Conservation (phyloP, 331 rosid species). For the Pyracantha coccinea region DNA sequence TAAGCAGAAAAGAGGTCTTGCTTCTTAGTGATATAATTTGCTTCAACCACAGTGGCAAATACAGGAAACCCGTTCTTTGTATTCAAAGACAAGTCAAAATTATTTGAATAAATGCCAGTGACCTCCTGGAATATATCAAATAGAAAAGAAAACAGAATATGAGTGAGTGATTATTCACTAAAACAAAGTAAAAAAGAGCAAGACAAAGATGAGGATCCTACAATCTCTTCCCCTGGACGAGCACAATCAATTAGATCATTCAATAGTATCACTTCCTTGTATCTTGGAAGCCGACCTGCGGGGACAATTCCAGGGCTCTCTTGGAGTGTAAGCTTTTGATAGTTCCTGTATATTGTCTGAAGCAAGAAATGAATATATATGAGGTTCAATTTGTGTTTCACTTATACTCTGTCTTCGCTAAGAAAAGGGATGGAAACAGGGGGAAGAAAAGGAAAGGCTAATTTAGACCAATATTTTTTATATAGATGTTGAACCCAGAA, state of each 20-base stretch:
- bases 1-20: slow-evolving; percentile 91
- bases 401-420: too few relatives aligned
- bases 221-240: slow-evolving; percentile 98
- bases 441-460: too few relatives aligned
- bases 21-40: slow-evolving; percentile 79
- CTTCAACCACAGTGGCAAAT: slow-evolving; percentile 96
- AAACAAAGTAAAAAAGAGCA: slow-evolving; percentile 3
- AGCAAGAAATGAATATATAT: slow-evolving; percentile 7
- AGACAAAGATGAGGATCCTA: slow-evolving; percentile 27
- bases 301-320: slow-evolving; percentile 99
- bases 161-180: slow-evolving; percentile 13
- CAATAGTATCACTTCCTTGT: slow-evolving; percentile 88
- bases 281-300: slow-evolving; percentile 97
- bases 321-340: slow-evolving; percentile 91
- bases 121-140: slow-evolving; percentile 61
- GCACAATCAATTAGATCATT: slow-evolving; percentile 96
- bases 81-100: slow-evolving; percentile 84
- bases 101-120: slow-evolving; percentile 85
- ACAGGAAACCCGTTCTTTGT: slow-evolving; percentile 97
- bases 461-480: too few relatives aligned
- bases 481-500: too few relatives aligned
- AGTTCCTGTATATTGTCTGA: slow-evolving; percentile 88
- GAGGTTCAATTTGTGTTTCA: too few relatives aligned
- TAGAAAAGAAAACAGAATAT: not conserved
- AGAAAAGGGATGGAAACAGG: too few relatives aligned